These are phyloP conservation scores for Aciculoconidium aculeatum DNA, from an alignment of 805 yeast genomes.

Conservation along the genomic window DNA sequence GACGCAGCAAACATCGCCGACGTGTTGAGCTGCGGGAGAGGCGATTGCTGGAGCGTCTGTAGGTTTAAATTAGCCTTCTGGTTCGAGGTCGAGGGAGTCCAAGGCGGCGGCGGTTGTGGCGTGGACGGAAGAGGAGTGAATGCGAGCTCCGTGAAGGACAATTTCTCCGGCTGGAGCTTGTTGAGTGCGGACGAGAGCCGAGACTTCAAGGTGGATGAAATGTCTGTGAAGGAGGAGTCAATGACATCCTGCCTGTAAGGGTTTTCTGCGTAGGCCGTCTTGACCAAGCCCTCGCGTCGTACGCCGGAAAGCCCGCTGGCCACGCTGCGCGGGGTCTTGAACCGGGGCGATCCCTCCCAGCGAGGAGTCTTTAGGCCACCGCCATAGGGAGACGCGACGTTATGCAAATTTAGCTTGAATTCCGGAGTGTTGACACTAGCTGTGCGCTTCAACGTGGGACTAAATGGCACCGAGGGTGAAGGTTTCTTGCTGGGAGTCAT, in stretches of 20 bases:
- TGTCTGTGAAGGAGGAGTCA: slow-evolving; percentile 32
- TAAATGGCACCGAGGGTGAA: slow-evolving; percentile 23
- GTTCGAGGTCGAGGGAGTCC: slow-evolving; percentile 18
- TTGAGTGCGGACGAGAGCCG: slow-evolving; percentile 36
- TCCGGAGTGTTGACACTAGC: slow-evolving; percentile 28
- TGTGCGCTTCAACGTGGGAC: slow-evolving; percentile 35
- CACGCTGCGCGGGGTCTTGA: slow-evolving; percentile 2
- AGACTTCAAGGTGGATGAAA: slow-evolving; percentile 32
- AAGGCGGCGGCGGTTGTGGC: slow-evolving; percentile 16
- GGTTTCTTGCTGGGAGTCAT: too few relatives aligned
- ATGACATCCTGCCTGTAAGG: slow-evolving; percentile 28
- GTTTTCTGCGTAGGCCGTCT: slow-evolving; percentile 36
- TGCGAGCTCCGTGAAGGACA: slow-evolving; percentile 28
- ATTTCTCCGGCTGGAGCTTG: slow-evolving; percentile 27
- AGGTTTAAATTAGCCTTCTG: slow-evolving; percentile 30
- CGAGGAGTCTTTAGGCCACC: slow-evolving; percentile 9
- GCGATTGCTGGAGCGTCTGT: slow-evolving; percentile 34
- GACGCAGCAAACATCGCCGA: slow-evolving; percentile 5
- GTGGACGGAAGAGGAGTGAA: slow-evolving; percentile 12
- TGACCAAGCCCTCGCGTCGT: slow-evolving; percentile 21
- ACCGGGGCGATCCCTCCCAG: too few relatives aligned
- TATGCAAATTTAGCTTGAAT: slow-evolving; percentile 18
- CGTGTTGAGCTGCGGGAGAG: slow-evolving; percentile 11
- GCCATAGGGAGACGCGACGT: slow-evolving; percentile 24
- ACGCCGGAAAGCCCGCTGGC: slow-evolving; percentile 4